Evolutionary conservation across 202 grass and related monocot species (phyloP), one percentile per base, ranked within the genome.

Genomic region (Brachypodium distachyon): DNA sequence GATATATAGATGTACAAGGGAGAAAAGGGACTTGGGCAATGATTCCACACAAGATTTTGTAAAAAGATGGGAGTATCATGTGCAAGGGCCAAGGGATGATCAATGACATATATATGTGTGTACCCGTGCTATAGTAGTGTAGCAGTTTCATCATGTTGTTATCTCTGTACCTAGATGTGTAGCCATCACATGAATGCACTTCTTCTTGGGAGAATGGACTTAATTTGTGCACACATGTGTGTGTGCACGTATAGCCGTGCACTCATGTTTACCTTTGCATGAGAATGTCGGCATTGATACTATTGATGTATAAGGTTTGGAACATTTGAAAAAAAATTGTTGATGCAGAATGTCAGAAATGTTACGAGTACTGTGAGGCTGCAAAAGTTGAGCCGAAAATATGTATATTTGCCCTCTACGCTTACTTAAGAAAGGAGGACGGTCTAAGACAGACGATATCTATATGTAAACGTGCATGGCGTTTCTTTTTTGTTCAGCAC

Each of bases 11-110:
- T 46, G 41, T 23, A 42, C 46, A 72, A 43, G 27, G 22, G 10
- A 34, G 74, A 32, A 41, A 62, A 43, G 6, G 39, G 22, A 34
- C 29, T 77, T 53, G 43, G 40, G 50, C 76, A 88, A 81, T 84
- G 76, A 84, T 84, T 84, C 21, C 64, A 51, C 48, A 39, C 70
- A 88, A 81, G 77, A 84, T 88, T 81, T 60, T 72, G 70, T 76
- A 49, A 80, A 84, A 84, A 80, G 86, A 71, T 88, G 63, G 31
- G 40, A 52, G 82, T 70, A 80, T 80, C 37, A 79, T 80, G 76
- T 46, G 57, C 72, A 60, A 34, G 58, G 44, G 41, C 65, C 65
- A 76, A 70, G 75, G 53, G 79, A 84, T 48, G 27, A 70, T 70
- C 66, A 46, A 48, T 74, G 63, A 46, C 70, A 80, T 83, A 72